These are phyloP conservation scores for Cryptosporidium felis DNA, from an alignment of 169 alveolate species.

Conservation along the genomic window DNA sequence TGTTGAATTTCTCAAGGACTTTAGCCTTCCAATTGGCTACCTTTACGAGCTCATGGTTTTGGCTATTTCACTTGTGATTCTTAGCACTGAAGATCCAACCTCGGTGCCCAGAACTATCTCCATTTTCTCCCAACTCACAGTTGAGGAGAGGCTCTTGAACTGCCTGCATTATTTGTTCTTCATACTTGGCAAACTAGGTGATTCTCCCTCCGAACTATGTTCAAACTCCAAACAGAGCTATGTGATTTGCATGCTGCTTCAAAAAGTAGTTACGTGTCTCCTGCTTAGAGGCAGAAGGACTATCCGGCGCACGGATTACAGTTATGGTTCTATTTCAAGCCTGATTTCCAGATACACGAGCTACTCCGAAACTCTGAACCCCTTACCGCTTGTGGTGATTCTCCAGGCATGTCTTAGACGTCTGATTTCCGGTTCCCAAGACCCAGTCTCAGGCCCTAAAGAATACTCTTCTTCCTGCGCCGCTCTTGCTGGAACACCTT, in stretches of 20 bases:
- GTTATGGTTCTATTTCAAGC: not conserved
- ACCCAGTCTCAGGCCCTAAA: no score
- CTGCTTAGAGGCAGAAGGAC: slow-evolving; percentile 54
- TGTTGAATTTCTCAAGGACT: slow-evolving; percentile 2
- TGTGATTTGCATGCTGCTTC: not conserved
- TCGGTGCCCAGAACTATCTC: slow-evolving; percentile 27
- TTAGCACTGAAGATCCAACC: slow-evolving; percentile 36
- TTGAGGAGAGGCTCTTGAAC: slow-evolving; percentile 43
- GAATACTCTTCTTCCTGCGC: no score
- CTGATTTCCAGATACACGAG: slow-evolving; percentile 23
- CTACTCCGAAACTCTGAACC: not conserved
- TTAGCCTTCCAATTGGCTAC: slow-evolving; percentile 21
- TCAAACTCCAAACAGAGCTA: not conserved
- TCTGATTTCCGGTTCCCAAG: no score
- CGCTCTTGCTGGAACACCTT: no score
- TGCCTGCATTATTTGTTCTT: slow-evolving; percentile 52
- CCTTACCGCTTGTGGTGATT: slow-evolving; percentile 18
- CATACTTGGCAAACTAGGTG: slow-evolving; percentile 4
- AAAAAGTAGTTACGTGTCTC: not conserved
- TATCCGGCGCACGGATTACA: slow-evolving; percentile 23
- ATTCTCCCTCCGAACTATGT: not conserved
- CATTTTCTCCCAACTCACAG: slow-evolving; percentile 35
- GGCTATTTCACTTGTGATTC: slow-evolving; percentile 30
- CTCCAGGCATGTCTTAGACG: slow-evolving; percentile 2
- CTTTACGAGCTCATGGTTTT: slow-evolving; percentile 7